A percentile compares a stretch with the other conserved stretches of the same genome.
phyloP scores from a whole-genome alignment of 164 flowering plant species.

The Hamamelis virginiana region DNA sequence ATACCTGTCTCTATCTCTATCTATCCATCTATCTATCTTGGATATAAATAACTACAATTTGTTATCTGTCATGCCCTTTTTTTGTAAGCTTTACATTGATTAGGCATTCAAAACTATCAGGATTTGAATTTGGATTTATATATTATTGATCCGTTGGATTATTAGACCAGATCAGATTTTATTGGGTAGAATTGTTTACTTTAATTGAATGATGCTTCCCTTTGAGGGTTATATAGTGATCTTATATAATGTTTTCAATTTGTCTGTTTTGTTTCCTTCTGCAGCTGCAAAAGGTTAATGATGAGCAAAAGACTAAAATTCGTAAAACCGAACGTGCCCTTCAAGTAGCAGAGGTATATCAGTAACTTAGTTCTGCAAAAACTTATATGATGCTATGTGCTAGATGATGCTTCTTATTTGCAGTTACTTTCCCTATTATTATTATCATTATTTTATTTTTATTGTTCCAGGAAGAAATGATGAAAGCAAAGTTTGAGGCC shows the following conservation, averaged over 20 bases:
- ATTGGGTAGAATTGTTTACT: no score
- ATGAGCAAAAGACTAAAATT: conserved; percentile 65
- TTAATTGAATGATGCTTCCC: no score
- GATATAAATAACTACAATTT: no score
- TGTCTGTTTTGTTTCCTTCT: conserved; percentile 3
- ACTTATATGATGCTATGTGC: not conserved
- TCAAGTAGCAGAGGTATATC: conserved; percentile 72
- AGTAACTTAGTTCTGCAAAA: not conserved
- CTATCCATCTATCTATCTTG: no score
- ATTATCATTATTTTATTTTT: not conserved
- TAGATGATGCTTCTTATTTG: not conserved
- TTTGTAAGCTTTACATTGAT: no score
- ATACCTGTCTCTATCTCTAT: no score
- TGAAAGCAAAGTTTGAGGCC: conserved; percentile 69
- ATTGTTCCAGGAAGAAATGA: conserved; percentile 80
- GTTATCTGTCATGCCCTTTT: no score
- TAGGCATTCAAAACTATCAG: no score
- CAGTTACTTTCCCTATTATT: not conserved
- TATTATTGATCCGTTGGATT: no score
- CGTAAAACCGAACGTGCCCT: conserved; percentile 89
- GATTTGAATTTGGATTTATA: no score
- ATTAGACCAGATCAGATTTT: no score
- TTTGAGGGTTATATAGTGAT: not conserved
- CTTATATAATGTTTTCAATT: not conserved
- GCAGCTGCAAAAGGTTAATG: conserved; percentile 71